These are phyloP conservation scores for Coniferiporia weirii DNA, from an alignment of 1,284 basidiomycete genomes.

Conservation along the genomic window DNA sequence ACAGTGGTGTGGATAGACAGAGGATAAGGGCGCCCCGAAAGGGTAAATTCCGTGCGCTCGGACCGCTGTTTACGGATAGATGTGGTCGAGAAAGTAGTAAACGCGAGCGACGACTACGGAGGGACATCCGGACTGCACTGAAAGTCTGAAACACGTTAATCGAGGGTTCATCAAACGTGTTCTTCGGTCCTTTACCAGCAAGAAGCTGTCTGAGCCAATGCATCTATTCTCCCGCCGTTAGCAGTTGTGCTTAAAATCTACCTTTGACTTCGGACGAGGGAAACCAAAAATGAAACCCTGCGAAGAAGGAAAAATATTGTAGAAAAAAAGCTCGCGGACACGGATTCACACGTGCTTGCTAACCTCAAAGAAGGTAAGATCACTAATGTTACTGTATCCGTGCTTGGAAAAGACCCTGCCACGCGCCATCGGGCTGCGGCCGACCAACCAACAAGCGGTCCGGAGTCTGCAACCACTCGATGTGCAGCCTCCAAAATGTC, in stretches of 20 bases:
- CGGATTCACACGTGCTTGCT: too few relatives aligned
- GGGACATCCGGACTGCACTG: too few relatives aligned
- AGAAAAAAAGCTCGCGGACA: too few relatives aligned
- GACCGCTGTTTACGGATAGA: neutral
- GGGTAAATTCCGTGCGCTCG: conserved; percentile 3
- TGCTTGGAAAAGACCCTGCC: too few relatives aligned
- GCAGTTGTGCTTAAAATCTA: neutral
- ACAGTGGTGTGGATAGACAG: neutral
- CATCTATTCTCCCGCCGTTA: neutral
- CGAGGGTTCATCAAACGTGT: neutral
- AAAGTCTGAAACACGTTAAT: neutral
- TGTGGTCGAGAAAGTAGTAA: too few relatives aligned
- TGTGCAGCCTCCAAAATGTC: neutral
- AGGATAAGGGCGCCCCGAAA: conserved; percentile 7
- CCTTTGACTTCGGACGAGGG: too few relatives aligned
- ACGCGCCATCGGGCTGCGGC: too few relatives aligned
- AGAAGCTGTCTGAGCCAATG: neutral
- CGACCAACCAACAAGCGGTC: too few relatives aligned
- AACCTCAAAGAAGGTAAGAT: too few relatives aligned
- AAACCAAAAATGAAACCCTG: neutral
- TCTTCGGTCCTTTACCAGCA: neutral
- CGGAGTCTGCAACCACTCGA: too few relatives aligned
- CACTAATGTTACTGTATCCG: too few relatives aligned
- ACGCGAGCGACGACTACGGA: too few relatives aligned
- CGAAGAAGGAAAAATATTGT: neutral